Conservation (phyloP, 257 asterid genomes). For the Nyctanthes arbortristis region DNA sequence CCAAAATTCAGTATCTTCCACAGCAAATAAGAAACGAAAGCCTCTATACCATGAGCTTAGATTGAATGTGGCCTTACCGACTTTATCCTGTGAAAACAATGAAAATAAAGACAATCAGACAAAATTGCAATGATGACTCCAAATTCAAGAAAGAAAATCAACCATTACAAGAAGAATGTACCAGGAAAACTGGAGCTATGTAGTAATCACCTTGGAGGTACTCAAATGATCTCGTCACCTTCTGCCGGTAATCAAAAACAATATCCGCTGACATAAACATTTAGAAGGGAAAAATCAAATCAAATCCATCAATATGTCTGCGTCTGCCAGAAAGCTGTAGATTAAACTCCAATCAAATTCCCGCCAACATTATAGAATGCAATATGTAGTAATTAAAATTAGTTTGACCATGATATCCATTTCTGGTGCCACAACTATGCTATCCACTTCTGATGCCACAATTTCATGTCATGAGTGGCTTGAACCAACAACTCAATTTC, state of each 20-base stretch:
- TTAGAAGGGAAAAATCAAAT: too few species aligned
- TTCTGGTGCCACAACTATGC: too few species aligned
- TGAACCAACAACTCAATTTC: not conserved
- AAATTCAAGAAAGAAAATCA: not conserved
- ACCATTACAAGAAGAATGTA: slow-evolving; percentile 21
- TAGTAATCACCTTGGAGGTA: slow-evolving; percentile 94
- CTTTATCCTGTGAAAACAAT: slow-evolving; percentile 71
- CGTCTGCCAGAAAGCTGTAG: not conserved
- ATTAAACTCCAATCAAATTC: not conserved
- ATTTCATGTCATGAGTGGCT: not conserved
- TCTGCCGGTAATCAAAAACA: slow-evolving; percentile 93
- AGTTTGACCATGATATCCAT: too few species aligned
- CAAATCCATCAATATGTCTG: not conserved
- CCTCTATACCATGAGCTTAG: slow-evolving; percentile 11
- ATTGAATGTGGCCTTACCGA: slow-evolving; percentile 61
- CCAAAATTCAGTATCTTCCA: slow-evolving; percentile 7
- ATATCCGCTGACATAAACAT: slow-evolving; percentile 70
- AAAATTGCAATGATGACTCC: too few species aligned
- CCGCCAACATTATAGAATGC: not conserved
- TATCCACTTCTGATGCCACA: too few species aligned
- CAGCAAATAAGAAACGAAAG: not conserved
- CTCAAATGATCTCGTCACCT: slow-evolving; percentile 85
- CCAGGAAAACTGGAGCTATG: slow-evolving; percentile 85
- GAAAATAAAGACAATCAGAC: not conserved
- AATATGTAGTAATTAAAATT: not conserved